phyloP scores from a whole-genome alignment of 2,329 filamentous ascomycete genomes.

The Trichoderma brevicompactum region DNA sequence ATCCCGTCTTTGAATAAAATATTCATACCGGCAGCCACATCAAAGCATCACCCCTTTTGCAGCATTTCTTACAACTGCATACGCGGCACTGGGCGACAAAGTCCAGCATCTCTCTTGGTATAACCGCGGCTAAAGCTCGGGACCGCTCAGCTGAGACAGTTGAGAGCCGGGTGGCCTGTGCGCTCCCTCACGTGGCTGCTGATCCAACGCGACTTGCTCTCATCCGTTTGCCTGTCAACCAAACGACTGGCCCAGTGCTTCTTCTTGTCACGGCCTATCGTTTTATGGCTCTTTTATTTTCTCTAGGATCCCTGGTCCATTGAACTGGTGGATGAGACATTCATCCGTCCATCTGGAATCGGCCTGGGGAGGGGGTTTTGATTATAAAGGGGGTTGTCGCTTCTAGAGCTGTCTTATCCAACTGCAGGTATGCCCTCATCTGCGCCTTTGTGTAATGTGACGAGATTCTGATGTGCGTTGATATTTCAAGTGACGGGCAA shows the following conservation, averaged over 20 bases:
- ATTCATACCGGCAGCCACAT: too few relatives aligned
- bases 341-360: constrained; percentile 28
- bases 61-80: too few relatives aligned
- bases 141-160: not conserved
- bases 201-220: constrained; percentile 27
- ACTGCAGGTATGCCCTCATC: constrained; percentile 26
- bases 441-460: constrained; percentile 20
- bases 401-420: constrained; percentile 22
- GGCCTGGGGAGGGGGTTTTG: constrained; percentile 37
- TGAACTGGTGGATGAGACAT: constrained; percentile 32
- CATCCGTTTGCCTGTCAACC: constrained; percentile 20
- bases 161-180: constrained; percentile 33
- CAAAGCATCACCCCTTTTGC: too few relatives aligned
- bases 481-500: constrained; percentile 15
- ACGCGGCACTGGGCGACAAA: not conserved
- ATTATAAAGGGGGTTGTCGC: constrained; percentile 18
- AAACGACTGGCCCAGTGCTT: constrained; percentile 6
- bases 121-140: constrained; percentile 25
- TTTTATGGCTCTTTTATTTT: not conserved
- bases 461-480: constrained; percentile 22
- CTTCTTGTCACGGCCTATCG: not conserved
- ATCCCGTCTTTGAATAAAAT: too few relatives aligned
- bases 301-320: constrained; percentile 12
- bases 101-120: not conserved
- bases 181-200: constrained; percentile 34